phyloP scores from a whole-genome alignment of 371 early-diverging fungal genomes.

The Syncephalastrum racemosum region DNA sequence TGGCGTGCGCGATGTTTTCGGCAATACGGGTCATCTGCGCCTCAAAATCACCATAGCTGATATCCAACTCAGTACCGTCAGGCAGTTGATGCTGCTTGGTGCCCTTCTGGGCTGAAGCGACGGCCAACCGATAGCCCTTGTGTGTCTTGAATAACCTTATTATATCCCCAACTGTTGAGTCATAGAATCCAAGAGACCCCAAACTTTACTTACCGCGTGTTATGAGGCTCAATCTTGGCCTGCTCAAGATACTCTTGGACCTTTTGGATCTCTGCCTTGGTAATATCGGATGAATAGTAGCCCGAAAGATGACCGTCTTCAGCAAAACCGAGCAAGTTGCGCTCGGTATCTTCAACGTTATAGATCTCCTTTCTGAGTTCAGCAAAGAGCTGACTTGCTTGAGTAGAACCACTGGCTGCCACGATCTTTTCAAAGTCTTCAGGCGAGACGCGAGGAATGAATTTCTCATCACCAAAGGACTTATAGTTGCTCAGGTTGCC shows the following conservation, averaged over 20 bases:
- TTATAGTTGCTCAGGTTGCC: slow-evolving; percentile 62
- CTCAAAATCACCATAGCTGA: slow-evolving; percentile 53
- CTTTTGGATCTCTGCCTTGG: slow-evolving; percentile 50
- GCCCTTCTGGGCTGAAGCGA: slow-evolving; percentile 43
- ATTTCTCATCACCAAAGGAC: slow-evolving; percentile 65
- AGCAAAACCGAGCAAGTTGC: slow-evolving; percentile 55
- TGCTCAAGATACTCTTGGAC: slow-evolving; percentile 52
- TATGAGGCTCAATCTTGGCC: slow-evolving; percentile 31
- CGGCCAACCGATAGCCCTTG: slow-evolving; percentile 25
- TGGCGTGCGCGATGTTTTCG: slow-evolving; percentile 42
- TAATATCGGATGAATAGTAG: slow-evolving; percentile 52
- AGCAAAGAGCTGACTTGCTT: slow-evolving; percentile 32
- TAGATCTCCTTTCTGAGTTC: slow-evolving; percentile 39
- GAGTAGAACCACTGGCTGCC: slow-evolving; percentile 22
- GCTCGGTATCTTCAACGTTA: slow-evolving; percentile 32
- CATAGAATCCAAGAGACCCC: not conserved
- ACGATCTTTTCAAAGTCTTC: slow-evolving; percentile 41
- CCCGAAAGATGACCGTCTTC: slow-evolving; percentile 62
- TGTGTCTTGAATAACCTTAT: slow-evolving; percentile 43
- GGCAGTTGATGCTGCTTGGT: slow-evolving; percentile 17
- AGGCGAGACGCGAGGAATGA: slow-evolving; percentile 52
- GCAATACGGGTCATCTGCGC: slow-evolving; percentile 42
- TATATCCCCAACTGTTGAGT: too few species aligned
- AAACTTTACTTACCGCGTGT: slow-evolving; percentile 27
- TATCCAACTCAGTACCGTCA: slow-evolving; percentile 38